Percentiles rank a stretch among this genome's conserved stretches.
Evolutionary conservation across 768 basidiomycete species (phyloP).

Genomic region (Mycena olivaceomarginata): DNA sequence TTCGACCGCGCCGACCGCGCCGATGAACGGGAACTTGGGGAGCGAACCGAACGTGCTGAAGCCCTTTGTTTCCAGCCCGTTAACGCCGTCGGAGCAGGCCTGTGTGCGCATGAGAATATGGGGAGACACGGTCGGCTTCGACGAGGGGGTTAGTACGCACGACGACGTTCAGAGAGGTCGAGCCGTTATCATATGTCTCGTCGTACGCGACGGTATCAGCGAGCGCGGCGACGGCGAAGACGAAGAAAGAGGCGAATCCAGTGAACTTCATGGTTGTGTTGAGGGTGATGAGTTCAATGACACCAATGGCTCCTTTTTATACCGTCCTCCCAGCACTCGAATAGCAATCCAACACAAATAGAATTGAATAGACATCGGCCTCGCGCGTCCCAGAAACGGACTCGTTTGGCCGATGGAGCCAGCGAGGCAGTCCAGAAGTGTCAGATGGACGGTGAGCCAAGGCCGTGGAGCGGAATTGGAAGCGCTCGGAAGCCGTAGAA

Average conservation of each 20-base stretch:
- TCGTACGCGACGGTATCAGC: constrained; percentile 65
- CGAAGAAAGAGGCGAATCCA: constrained; percentile 42
- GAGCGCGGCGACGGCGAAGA: constrained; percentile 49
- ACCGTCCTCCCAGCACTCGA: background rate
- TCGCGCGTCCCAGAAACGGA: constrained; percentile 27
- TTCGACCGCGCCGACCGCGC: constrained; percentile 70
- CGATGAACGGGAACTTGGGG: constrained; percentile 77
- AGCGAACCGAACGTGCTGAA: constrained; percentile 71
- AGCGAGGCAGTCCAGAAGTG: constrained; percentile 10
- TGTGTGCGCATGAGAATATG: background rate
- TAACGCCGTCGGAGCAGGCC: constrained; percentile 68
- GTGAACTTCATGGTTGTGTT: constrained; percentile 57
- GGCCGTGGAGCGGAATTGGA: constrained; percentile 31
- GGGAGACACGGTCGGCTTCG: background rate
- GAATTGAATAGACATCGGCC: background rate
- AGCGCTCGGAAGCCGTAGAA: background rate
- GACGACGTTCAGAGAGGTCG: constrained; percentile 61
- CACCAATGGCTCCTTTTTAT: constrained; percentile 29
- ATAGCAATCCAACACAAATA: background rate
- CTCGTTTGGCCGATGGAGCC: constrained; percentile 36
- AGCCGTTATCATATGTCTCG: constrained; percentile 67
- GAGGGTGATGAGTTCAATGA: background rate
- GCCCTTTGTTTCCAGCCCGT: constrained; percentile 68
- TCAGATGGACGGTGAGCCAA: constrained; percentile 38
- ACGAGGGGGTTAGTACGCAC: constrained; percentile 20